Base-by-base conservation (phyloP, 2,329 filamentous ascomycete genomes). In the Geosmithia morbida region DNA sequence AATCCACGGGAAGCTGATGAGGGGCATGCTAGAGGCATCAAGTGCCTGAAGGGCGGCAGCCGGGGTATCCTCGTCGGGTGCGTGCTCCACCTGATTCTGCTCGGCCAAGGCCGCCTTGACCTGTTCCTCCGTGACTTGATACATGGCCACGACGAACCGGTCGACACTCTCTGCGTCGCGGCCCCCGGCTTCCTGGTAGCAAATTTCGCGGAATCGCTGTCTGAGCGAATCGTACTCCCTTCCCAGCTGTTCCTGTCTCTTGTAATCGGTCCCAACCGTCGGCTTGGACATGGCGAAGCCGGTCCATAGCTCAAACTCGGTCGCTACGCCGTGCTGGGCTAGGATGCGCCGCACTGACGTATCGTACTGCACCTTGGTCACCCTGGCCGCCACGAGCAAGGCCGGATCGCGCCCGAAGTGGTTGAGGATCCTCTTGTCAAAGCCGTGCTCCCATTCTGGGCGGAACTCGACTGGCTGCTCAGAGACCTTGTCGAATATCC, bases 1-100 rank as follows among this genome's bases (percentile, higher is more conserved):
- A 2, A 97, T 68, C 92, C 92, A 98, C 0, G 92, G 90, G 55
- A 96, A 97, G 50, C 83, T 92, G 55, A 96, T 92, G 8, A 97
- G 68, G 0, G 92, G 90, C 71, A 88, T 83, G 2, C 67, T 65
- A 8, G 68, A 68, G 2, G 69, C 29, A 10, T 44, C 41, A 30
- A 43, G 26, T 6, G 10, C 11, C 7, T 29, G 20, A 37, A 26
- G 7, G 51, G 50, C 22, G 46, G 29, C 48, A 6, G 6, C 33
- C 33, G 33, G 6, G 20, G 49, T 22, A 16, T 40, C 46, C 5
- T 46, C 39, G 11, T 46, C 41, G 20, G 22, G 22, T 26, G 62
- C 64, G 1, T 55, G 64, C 11, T 53, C 49, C 20, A 49, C 52
- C 44, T 50, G 51, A 42, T 50, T 43, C 44, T 53, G 57, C 54